Base-by-base conservation (phyloP, 2,329 filamentous ascomycete species). In the Thelonectria rubi region DNA sequence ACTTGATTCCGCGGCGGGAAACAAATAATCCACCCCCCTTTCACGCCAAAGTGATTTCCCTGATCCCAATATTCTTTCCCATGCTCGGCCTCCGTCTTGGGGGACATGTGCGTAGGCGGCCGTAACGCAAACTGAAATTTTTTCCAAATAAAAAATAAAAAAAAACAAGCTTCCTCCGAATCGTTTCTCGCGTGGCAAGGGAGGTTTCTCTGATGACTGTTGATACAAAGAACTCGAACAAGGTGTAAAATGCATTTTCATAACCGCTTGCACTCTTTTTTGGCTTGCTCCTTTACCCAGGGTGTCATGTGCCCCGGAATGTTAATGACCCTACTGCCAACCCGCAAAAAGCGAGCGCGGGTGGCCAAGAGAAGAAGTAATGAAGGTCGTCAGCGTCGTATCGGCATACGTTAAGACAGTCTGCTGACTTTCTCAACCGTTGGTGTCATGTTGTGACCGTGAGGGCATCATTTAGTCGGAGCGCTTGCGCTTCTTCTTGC, bases 401-500 rank as follows among this genome's bases (percentile, higher is more conserved):
- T 70, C 73, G 72, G 72, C 75, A 56, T 76, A 57, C 64, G 66
- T 69, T 64, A 67, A 71, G 63, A 64, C 55, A 47, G 61, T 66
- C 61, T 45, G 65, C 60, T 58, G 50, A 64, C 65, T 61, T 39
- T 65, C 65, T 66, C 65, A 59, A 67, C 61, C 65, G 60, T 65
- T 58, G 60, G 39, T 55, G 40, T 62, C 65, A 54, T 62, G 53
- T 26, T 65, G 32, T 67, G 49, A 39, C 52, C 55, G 46, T 18
- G n/a, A 17, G 46, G 34, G 30, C 37, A 62, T 50, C 26, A 57
- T 72, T 79, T 81, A 91, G 60, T 89, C 86, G 42, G 85, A 85
- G 75, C 91, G 89, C 89, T 94, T 95, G 85, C 92, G 92, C 81
- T 88, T 87, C 75, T 84, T 81, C 70, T 80, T 79, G 65, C 79